Evolutionary conservation across 345 rosid genomes (phyloP).

Genomic region (Gynandropsis gynandra): DNA sequence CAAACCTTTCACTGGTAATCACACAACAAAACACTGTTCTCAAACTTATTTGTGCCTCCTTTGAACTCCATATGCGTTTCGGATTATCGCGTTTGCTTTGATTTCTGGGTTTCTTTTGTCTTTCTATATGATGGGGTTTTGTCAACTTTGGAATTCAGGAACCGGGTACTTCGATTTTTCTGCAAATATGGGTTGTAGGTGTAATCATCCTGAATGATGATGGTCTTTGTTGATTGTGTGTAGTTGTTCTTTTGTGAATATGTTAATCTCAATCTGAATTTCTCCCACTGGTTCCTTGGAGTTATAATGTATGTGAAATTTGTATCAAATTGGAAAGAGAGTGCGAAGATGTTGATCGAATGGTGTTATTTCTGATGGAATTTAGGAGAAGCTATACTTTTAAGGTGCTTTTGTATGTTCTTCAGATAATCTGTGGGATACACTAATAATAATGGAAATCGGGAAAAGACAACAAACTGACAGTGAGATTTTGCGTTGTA

Average conservation of each 20-base stretch:
- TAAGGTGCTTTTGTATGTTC: background rate
- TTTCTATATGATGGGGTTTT: background rate
- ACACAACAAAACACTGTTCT: background rate
- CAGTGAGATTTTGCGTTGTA: no score
- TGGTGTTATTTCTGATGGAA: background rate
- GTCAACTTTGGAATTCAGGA: no score
- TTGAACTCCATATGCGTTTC: no score
- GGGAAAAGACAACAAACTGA: no score
- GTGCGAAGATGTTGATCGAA: background rate
- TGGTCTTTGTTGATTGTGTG: no score
- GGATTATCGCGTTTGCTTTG: background rate
- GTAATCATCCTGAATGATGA: no score
- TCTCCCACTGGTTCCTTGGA: background rate
- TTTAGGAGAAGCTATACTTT: background rate
- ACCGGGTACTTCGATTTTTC: no score
- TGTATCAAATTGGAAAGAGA: background rate
- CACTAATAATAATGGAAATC: background rate
- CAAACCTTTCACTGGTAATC: constrained; percentile 67
- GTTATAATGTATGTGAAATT: background rate
- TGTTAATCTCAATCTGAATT: background rate
- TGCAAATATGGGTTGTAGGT: no score
- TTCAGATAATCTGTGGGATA: background rate
- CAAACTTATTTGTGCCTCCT: background rate
- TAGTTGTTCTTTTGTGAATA: background rate
- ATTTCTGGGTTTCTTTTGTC: constrained; percentile 4